Evolutionary conservation across 129 eudicot genomes (phyloP).

Genomic region (Ambrosia artemisiifolia): DNA sequence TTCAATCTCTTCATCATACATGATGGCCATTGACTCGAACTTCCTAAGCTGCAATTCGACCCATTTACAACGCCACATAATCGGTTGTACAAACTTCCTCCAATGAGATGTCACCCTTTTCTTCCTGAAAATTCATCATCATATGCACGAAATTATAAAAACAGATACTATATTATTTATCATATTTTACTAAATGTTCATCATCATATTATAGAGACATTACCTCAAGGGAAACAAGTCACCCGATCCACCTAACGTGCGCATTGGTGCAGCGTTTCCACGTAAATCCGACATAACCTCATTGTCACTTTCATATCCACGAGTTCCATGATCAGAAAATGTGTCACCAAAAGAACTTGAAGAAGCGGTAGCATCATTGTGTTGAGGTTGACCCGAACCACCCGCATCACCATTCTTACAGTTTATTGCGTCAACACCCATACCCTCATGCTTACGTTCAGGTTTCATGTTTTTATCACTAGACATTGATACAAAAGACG

Average conservation of each 20-base stretch:
- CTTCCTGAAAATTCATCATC: constrained; percentile 48
- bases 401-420: constrained; percentile 26
- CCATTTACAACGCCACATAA: constrained; percentile 89
- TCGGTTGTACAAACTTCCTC: constrained; percentile 64
- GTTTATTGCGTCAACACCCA: constrained; percentile 30
- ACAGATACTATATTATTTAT: background rate
- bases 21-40: constrained; percentile 40
- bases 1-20: constrained; percentile 51
- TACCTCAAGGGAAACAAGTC: constrained; percentile 49
- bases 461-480: constrained; percentile 36
- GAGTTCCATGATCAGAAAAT: constrained; percentile 37
- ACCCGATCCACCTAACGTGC: constrained; percentile 37
- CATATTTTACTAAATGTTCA: background rate
- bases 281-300: constrained; percentile 51
- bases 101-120: constrained; percentile 77
- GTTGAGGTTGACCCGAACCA: constrained; percentile 23
- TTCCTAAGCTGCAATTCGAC: constrained; percentile 68
- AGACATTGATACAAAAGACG: constrained; percentile 12
- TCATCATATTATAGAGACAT: background rate
- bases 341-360: constrained; percentile 74
- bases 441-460: constrained; percentile 30
- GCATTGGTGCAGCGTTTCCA: constrained; percentile 34
- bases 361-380: constrained; percentile 50
- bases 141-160: background rate
- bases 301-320: constrained; percentile 33